phyloP scores from a whole-genome alignment of 1,284 basidiomycete genomes.

The Waitea zeae region DNA sequence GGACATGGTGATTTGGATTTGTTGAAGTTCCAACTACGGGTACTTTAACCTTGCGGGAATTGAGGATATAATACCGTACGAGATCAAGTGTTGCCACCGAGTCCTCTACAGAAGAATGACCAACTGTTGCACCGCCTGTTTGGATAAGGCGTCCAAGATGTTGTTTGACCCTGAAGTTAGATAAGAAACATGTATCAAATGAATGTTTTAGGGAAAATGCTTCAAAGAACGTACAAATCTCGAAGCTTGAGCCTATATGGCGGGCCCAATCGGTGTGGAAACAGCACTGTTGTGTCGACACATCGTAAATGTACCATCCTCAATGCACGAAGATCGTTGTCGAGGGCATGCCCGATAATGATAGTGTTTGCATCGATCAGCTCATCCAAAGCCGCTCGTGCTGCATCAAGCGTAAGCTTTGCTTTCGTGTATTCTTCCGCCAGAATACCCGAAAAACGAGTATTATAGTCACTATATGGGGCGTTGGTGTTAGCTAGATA shows the following conservation, averaged over 20 bases:
- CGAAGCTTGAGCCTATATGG: conserved; percentile 67
- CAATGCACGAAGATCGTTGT: conserved; percentile 81
- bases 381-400: conserved; percentile 47
- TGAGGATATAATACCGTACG: conserved; percentile 55
- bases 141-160: conserved; percentile 67
- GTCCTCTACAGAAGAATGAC: conserved; percentile 78
- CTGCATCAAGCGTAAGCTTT: conserved; percentile 41
- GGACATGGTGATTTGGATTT: too few species aligned
- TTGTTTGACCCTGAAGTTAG: conserved; percentile 60
- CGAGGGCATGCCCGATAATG: conserved; percentile 71
- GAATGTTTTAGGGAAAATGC: conserved; percentile 1
- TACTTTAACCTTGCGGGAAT: too few species aligned
- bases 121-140: conserved; percentile 46
- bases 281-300: conserved; percentile 73
- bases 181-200: conserved; percentile 1
- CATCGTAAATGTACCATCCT: conserved; percentile 69
- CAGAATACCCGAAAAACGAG: conserved; percentile 78
- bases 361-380: conserved; percentile 68
- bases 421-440: conserved; percentile 40
- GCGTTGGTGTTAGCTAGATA: conserved; percentile 5
- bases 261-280: conserved; percentile 63
- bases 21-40: too few species aligned
- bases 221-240: conserved; percentile 42
- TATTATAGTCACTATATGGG: conserved; percentile 63
- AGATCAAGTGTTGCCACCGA: conserved; percentile 73